Base-by-base conservation (phyloP, 805 yeast species). In the Candida mattraensis region DNA sequence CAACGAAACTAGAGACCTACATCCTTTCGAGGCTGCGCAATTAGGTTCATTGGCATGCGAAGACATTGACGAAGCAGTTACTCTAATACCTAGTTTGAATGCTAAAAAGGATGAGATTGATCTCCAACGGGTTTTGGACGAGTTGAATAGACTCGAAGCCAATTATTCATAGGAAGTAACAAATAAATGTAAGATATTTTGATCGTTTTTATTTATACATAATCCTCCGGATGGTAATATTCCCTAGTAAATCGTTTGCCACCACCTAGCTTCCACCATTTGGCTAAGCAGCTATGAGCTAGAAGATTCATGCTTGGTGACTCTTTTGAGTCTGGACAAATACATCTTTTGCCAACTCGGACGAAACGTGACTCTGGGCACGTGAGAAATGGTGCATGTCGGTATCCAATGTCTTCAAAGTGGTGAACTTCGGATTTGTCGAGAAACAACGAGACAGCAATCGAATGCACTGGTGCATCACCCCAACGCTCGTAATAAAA, bases 11-110 rank as follows among this genome's bases (percentile, higher is more conserved):
- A 66, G 76, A 26, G 81, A 78, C 18, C 64, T 93, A 51, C 99
- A 93, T 67, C 98, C 99, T 1, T 93, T 93, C 60, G 99, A 93
- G 64, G 70, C 87, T 36, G 95, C 98, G 1, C 98, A 93, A 63
- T 67, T 83, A 42, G 80, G 75, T 18, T 86, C 95, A 3, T 70
- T 91, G 44, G 84, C 93, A 19, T 89, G 97, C 63, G 99, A 91
- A 56, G 97, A 91, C 45, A 88, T 95, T 5, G 99, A 77, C 56
- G 99, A 93, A 67, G 98, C 98, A 23, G 87, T 87, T 63, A 86
- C 96, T 12, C 70, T 93, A 53, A 82, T 93, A 40, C 97, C 99
- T 30, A 84, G 95, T 61, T 71, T 93, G 55, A 73, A 76, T 16
- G 78, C 74, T 42, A 89, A 89, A 61, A 87, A 85, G 34, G 76